Conservation (phyloP, 2,329 filamentous ascomycete species). For the Gnomoniopsis sp. region DNA sequence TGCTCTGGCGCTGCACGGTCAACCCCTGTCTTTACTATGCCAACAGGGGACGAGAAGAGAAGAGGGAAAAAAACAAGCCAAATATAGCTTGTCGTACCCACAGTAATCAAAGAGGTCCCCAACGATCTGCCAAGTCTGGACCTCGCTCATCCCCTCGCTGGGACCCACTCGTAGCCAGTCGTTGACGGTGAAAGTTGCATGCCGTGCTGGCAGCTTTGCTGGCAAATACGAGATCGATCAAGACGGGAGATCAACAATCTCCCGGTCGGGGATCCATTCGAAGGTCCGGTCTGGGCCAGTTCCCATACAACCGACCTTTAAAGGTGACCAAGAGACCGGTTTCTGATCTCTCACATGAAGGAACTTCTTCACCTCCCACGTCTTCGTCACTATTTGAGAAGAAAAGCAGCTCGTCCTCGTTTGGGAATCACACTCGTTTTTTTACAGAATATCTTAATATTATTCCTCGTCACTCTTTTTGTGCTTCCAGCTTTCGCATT, state of each 20-base stretch:
- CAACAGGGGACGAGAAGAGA: background rate
- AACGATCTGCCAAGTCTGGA: constrained; percentile 8
- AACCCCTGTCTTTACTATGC: background rate
- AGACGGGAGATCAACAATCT: constrained; percentile 17
- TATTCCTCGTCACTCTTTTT: background rate
- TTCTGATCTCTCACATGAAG: background rate
- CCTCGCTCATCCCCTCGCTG: constrained; percentile 2
- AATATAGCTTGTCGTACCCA: constrained; percentile 12
- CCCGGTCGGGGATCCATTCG: background rate
- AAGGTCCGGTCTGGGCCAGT: background rate
- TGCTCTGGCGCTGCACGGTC: no score
- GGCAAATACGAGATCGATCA: constrained; percentile 17
- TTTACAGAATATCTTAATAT: background rate
- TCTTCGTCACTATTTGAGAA: constrained; percentile 6
- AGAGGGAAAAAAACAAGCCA: background rate
- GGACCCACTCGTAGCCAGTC: constrained; percentile 13
- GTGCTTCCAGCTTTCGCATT: background rate
- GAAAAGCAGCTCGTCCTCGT: background rate
- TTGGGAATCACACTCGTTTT: background rate
- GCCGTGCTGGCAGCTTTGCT: no score
- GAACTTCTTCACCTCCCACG: background rate
- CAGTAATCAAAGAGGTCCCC: constrained; percentile 12
- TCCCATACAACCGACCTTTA: background rate
- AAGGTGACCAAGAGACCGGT: background rate
- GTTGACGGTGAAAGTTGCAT: constrained; percentile 1